Base-by-base conservation (phyloP, 2,329 filamentous ascomycete genomes). In the Cadophora sp. region DNA sequence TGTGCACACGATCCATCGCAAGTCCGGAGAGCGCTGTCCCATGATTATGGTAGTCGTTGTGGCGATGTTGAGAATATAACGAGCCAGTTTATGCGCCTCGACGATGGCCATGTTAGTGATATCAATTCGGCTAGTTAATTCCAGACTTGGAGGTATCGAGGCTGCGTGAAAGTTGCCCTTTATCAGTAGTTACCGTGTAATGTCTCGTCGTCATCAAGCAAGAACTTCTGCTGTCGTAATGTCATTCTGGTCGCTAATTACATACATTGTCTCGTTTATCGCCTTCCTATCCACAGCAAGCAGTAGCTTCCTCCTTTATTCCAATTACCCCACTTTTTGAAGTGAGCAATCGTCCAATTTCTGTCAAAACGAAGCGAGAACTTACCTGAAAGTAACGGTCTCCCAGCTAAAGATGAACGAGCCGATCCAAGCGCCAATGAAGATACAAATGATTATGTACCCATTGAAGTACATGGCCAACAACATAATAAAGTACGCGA, bases 401-500 rank as follows among this genome's bases (percentile, higher is more conserved):
- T 92, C 90, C 91, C 91, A 94, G 34, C 89, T 86, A 77, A 93
- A 94, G 68, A 92, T 75, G 70, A 94, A 92, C 19, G 86, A 84
- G 19, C 92, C 93, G 5, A 94, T 67, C 71, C 88, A 92, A 0
- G 91, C 88, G 1, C 93, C 93, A 65, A 95, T 86, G 70, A 96
- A 87, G 77, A 96, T 93, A 73, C 89, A 92, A 68, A 95, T 90
- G 78, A 96, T 92, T 71, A 96, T 85, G 79, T 93, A 96, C 9
- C 89, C 87, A 73, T 88, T 88, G 79, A 85, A 89, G 77, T 87
- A 87, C 84, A 87, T 87, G 71, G 84, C 84, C 22, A 76, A 80
- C 81, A 91, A 80, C 92, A 96, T 95, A 75, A 94, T 79, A 73
- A 95, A 88, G 78, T 95, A 96, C 2, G 91, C 92, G 1, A 93